Conservation (phyloP, 2,329 filamentous ascomycete species). For the Monosporascus cannonballus region DNA sequence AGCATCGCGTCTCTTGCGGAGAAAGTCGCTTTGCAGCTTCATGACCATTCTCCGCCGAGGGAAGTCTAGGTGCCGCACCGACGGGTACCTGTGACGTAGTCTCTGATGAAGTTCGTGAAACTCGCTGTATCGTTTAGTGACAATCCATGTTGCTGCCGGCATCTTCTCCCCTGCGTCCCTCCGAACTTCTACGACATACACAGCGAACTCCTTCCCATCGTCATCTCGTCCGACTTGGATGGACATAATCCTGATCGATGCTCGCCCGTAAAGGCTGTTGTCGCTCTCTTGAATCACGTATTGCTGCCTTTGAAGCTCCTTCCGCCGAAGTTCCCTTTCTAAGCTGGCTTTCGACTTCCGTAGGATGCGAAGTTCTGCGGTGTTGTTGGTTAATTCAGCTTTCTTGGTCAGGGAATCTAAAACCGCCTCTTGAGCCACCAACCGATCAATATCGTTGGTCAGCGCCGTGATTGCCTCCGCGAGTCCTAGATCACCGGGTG, state of each 20-base stretch:
- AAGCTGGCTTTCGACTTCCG: conserved; percentile 91
- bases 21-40: conserved; percentile 93
- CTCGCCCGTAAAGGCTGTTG: conserved; percentile 90
- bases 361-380: conserved; percentile 83
- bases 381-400: conserved; percentile 95
- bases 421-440: conserved; percentile 81
- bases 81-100: conserved; percentile 76
- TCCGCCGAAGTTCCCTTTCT: conserved; percentile 84
- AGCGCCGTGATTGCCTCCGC: conserved; percentile 87
- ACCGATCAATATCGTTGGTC: conserved; percentile 84
- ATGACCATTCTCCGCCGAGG: conserved; percentile 87
- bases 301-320: conserved; percentile 92
- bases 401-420: conserved; percentile 89
- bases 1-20: conserved; percentile 78
- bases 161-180: conserved; percentile 90
- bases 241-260: conserved; percentile 82
- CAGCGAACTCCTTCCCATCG: conserved; percentile 86
- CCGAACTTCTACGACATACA: conserved; percentile 90
- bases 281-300: conserved; percentile 98
- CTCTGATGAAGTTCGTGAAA: conserved; percentile 94
- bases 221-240: conserved; percentile 90
- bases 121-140: conserved; percentile 91
- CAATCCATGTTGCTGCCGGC: conserved; percentile 90
- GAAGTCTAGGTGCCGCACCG: conserved; percentile 85
- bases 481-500: conserved; percentile 86